Base-by-base conservation (phyloP, 108 stramenopile genomes). In the Skeletonema potamos region DNA sequence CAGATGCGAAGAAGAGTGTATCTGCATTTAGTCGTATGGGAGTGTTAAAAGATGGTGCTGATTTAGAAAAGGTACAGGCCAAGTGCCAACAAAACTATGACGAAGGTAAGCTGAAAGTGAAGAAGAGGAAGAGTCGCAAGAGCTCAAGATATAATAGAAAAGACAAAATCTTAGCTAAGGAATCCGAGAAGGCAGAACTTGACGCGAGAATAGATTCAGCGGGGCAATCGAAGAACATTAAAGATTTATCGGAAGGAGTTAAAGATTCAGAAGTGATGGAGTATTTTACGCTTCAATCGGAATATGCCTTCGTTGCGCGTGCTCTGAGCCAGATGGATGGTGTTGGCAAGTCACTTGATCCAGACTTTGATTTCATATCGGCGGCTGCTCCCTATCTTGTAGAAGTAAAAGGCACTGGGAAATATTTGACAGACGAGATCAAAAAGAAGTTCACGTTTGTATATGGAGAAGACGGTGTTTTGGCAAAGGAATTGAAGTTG, bases 321-420 rank as follows among this genome's bases (percentile, higher is more conserved):
- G 94, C 94, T 3, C 32, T 92, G n/a, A 78, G 82, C 18, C 94
- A 95, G 74, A 87, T 95, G 87, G 86, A 88, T 58, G 94, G 94
- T 2, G 91, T 92, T 8, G 91, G 94, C 27, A 91, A 91, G 68
- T 66, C 72, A 15, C 66, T 95, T 18, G 94, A 92, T 56, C 68
- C 84, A 6, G 91, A 92, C 1, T 95, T 95, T 62, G 94, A 95
- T 55, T 95, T 95, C 64, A 86, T 95, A 27, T 87, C 86, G 9
- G 82, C 84, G 8, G 80, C 87, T 3, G 94, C 94, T 5, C 94
- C 91, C 13, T 87, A 81, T 63, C 77, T 95, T 32, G 87, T 89
- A 0, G 94, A 92, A 80, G 87, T 91, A 57, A 92, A 95, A 62
- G 94, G 94, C 15, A 68, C 81, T 0, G 75, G 70, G 48, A 76